These are phyloP conservation scores for Grosmannia serpens DNA, from an alignment of 2,329 filamentous ascomycete genomes.

Conservation along the genomic window DNA sequence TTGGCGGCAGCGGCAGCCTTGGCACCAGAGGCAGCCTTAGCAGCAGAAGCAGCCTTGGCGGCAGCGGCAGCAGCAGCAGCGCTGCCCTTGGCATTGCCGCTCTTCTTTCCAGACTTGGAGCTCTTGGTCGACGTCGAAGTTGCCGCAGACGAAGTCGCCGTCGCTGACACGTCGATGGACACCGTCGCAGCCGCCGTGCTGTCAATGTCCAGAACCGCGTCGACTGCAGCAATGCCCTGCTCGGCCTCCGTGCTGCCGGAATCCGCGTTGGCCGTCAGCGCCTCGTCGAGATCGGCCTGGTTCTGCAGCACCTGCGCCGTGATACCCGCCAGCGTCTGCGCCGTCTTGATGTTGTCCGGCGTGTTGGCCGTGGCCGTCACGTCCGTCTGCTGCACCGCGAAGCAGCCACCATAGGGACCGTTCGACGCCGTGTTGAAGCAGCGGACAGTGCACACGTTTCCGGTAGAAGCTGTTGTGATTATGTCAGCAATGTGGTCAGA, in stretches of 20 bases:
- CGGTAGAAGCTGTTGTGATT: conserved; percentile 34
- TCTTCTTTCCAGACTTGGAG: background rate
- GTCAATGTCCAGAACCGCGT: conserved; percentile 18
- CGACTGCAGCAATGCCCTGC: conserved; percentile 20
- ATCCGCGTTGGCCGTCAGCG: conserved; percentile 33
- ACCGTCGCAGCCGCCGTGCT: conserved; percentile 4
- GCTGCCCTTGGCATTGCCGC: background rate
- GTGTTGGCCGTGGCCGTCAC: conserved; percentile 28
- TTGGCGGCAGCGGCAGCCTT: background rate
- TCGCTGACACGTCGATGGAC: background rate
- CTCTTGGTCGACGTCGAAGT: background rate
- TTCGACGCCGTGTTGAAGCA: conserved; percentile 40
- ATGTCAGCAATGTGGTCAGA: background rate
- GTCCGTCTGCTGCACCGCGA: conserved; percentile 44
- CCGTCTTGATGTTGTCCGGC: conserved; percentile 32
- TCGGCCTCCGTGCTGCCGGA: conserved; percentile 20
- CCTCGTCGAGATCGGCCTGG: conserved; percentile 35
- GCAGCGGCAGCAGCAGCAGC: background rate
- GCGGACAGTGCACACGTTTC: conserved; percentile 45
- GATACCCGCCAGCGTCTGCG: conserved; percentile 31
- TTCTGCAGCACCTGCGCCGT: conserved; percentile 37
- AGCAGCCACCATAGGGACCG: conserved; percentile 40
- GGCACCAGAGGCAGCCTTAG: background rate
- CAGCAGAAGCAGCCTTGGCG: too few relatives aligned
- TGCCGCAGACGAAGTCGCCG: background rate